Evolutionary conservation across 352 stramenopile genomes (phyloP), one percentile per base, ranked within the genome.

Genomic region (Peronospora destructor): DNA sequence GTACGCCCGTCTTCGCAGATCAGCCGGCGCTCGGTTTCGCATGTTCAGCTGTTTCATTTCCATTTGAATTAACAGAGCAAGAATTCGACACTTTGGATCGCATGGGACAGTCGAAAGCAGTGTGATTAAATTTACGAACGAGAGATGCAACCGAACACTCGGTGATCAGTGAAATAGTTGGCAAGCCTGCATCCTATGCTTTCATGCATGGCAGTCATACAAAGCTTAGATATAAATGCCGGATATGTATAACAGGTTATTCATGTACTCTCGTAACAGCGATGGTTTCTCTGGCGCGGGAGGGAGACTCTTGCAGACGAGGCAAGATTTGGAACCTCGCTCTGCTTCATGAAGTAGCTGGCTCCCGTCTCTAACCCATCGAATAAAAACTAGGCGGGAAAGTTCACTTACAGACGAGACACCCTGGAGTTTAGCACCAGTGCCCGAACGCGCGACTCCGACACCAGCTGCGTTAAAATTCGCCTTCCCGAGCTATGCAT

Each of bases 381-480:
- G 26, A 33, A 45, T 25, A n/a, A 45, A n/a, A n/a, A n/a, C n/a
- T 34, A 32, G 4, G 21, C 25, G 25, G 41, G 41, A 47, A 45
- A 35, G 41, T 47, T 47, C 41, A 32, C 8, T 0, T 11, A 10
- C 41, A 36, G 41, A 47, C 41, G 26, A 28, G 26, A 16, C 4
- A 28, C n/a, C 6, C 33, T 4, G 8, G 41, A 35, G 14, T 35
- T 36, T 23, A 6, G 23, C 25, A 35, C 39, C 39, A 35, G 13
- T 45, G 39, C 39, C 21, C 25, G 41, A 36, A 23, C 26, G 28
- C 39, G 41, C 41, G 14, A 28, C 41, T 47, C 41, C 41, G 17
- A 28, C 41, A 41, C 43, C 43, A 53, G 46, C 46, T 53, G 46
- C 46, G 25, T 37, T 33, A 53, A 53, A 53, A 45, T 53, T 53